These are phyloP conservation scores for Phialemonium atrogriseum DNA, from an alignment of 2,329 filamentous ascomycete species.

Conservation along the genomic window DNA sequence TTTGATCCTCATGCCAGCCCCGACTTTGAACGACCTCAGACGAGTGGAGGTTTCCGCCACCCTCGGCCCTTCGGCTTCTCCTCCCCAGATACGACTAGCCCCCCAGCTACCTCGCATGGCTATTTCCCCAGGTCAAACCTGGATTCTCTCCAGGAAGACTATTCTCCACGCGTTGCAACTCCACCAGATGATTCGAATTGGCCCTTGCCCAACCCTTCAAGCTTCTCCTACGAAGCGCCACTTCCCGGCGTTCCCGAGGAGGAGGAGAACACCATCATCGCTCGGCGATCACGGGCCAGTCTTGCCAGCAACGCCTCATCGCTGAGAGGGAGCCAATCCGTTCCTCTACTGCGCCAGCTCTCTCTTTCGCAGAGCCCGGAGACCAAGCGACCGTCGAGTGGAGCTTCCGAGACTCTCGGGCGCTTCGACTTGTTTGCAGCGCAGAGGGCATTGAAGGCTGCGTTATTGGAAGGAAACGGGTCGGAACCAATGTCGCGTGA, in stretches of 20 bases:
- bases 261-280: constrained; percentile 39
- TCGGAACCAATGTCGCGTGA: constrained; percentile 27
- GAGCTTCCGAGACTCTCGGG: constrained; percentile 45
- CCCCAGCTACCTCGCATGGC: constrained; percentile 17
- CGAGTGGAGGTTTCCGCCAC: constrained; percentile 35
- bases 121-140: constrained; percentile 18
- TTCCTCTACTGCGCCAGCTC: constrained; percentile 43
- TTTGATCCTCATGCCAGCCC: constrained; percentile 27
- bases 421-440: constrained; percentile 29
- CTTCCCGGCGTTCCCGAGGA: constrained; percentile 56
- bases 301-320: constrained; percentile 40
- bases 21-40: constrained; percentile 33
- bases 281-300: constrained; percentile 33
- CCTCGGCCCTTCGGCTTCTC: constrained; percentile 30
- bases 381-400: constrained; percentile 27
- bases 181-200: constrained; percentile 31
- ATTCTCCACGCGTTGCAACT: constrained; percentile 31
- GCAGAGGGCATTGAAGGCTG: constrained; percentile 23
- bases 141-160: constrained; percentile 14
- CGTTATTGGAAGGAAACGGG: constrained; percentile 14
- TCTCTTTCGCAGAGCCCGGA: constrained; percentile 22
- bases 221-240: constrained; percentile 29
- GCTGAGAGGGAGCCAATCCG: constrained; percentile 46
- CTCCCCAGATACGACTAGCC: constrained; percentile 13
- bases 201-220: constrained; percentile 31